Percentiles rank a stretch among this genome's conserved stretches.
phyloP scores from a whole-genome alignment of 2,329 filamentous ascomycete genomes.

The Paraphoma sp. region DNA sequence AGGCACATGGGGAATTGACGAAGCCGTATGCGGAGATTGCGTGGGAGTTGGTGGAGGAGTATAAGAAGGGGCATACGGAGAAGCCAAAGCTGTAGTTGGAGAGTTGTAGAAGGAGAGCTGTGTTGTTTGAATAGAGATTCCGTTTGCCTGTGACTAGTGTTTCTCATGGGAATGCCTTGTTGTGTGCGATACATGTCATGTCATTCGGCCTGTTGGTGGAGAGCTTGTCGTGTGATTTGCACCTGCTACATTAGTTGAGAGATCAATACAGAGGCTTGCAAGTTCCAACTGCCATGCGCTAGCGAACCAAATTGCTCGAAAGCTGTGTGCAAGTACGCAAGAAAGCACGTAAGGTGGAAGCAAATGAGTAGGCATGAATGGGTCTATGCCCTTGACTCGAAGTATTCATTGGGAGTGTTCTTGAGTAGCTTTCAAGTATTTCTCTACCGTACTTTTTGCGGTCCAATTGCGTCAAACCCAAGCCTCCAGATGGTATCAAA shows the following conservation, averaged over 20 bases:
- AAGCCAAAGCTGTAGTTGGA: constrained; percentile 45
- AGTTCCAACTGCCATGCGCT: no score
- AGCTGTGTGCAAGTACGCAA: no score
- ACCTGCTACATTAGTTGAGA: no score
- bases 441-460: not conserved
- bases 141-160: not conserved
- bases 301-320: no score
- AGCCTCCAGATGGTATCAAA: constrained; percentile 31
- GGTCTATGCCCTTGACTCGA: not conserved
- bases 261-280: no score
- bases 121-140: not conserved
- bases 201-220: no score
- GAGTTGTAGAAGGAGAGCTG: not conserved
- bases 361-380: no score
- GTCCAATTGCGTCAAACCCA: not conserved
- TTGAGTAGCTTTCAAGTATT: not conserved
- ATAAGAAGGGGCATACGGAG: constrained; percentile 46
- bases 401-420: not conserved
- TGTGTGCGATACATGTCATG: no score
- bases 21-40: constrained; percentile 77
- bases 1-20: constrained; percentile 72
- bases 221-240: no score
- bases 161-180: no score
- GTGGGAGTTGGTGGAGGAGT: constrained; percentile 72
- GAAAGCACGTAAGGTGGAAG: no score